These are phyloP conservation scores for Amanita rimosa DNA, from an alignment of 768 basidiomycete genomes.

Conservation along the genomic window DNA sequence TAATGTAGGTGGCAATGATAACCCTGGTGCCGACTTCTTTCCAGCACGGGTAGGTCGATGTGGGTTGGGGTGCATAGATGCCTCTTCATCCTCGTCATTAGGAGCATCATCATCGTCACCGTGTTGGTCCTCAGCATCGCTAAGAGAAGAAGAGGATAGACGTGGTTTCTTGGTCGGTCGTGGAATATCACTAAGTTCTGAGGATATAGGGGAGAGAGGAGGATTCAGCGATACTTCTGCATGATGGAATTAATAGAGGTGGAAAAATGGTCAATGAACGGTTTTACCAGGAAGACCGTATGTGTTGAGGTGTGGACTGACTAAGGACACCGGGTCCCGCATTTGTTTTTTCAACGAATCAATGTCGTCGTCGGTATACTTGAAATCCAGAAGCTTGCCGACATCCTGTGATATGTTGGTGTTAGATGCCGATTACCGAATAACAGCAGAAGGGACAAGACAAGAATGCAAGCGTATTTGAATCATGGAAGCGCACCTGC, in stretches of 20 bases:
- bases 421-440: background rate
- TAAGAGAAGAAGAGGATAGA: constrained; percentile 40
- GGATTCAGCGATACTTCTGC: constrained; percentile 20
- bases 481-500: constrained; percentile 4
- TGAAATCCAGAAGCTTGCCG: constrained; percentile 69
- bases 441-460: background rate
- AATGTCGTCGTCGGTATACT: constrained; percentile 63
- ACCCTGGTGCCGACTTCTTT: constrained; percentile 41
- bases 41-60: constrained; percentile 3
- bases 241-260: constrained; percentile 3
- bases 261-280: constrained; percentile 4
- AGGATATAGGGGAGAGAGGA: constrained; percentile 36
- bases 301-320: constrained; percentile 33
- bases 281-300: constrained; percentile 42
- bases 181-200: constrained; percentile 34
- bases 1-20: background rate
- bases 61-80: background rate
- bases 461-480: background rate
- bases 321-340: constrained; percentile 37
- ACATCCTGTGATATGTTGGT: constrained; percentile 39
- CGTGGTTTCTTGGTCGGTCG: constrained; percentile 41
- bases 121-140: constrained; percentile 32
- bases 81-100: constrained; percentile 40
- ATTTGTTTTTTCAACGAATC: constrained; percentile 62
- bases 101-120: constrained; percentile 25